phyloP scores from a whole-genome alignment of 176 grass and related monocot species.

The Raddia guianensis region DNA sequence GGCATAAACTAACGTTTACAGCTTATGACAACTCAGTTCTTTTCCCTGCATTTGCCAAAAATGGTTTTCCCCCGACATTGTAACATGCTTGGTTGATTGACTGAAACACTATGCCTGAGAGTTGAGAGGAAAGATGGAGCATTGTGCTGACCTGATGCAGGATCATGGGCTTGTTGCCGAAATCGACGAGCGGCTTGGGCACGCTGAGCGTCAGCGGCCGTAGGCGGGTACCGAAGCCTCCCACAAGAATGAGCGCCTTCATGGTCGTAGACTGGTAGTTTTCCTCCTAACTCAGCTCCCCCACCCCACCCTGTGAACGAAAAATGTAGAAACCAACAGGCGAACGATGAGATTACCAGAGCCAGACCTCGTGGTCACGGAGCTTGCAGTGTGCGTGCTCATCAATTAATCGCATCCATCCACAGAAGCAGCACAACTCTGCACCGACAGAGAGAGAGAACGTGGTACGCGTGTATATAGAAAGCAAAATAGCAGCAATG shows the following conservation, averaged over 20 bases:
- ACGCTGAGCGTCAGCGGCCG: slow-evolving; percentile 86
- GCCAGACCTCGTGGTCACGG: slow-evolving; percentile 33
- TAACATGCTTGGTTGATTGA: background rate
- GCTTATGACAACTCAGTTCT: slow-evolving; percentile 7
- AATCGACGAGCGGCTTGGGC: slow-evolving; percentile 95
- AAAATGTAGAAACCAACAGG: slow-evolving; percentile 34
- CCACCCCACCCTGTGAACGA: slow-evolving; percentile 3
- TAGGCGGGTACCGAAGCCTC: slow-evolving; percentile 92
- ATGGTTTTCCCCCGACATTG: background rate
- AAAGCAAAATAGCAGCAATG: background rate
- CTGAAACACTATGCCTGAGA: background rate
- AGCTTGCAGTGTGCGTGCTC: background rate
- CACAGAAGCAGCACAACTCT: background rate
- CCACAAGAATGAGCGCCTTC: slow-evolving; percentile 94
- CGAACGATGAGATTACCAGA: slow-evolving; percentile 23
- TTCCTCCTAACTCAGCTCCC: slow-evolving; percentile 37
- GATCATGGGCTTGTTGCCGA: slow-evolving; percentile 96
- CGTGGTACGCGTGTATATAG: background rate
- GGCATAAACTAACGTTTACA: slow-evolving; percentile 18
- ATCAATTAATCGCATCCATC: background rate
- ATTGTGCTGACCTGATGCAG: slow-evolving; percentile 75
- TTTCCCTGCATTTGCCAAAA: background rate
- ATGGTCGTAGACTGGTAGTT: slow-evolving; percentile 38
- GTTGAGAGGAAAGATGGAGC: background rate
- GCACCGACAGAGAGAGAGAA: background rate